Evolutionary conservation across 129 eudicot genomes (phyloP).

Genomic region (Artemisia annua): DNA sequence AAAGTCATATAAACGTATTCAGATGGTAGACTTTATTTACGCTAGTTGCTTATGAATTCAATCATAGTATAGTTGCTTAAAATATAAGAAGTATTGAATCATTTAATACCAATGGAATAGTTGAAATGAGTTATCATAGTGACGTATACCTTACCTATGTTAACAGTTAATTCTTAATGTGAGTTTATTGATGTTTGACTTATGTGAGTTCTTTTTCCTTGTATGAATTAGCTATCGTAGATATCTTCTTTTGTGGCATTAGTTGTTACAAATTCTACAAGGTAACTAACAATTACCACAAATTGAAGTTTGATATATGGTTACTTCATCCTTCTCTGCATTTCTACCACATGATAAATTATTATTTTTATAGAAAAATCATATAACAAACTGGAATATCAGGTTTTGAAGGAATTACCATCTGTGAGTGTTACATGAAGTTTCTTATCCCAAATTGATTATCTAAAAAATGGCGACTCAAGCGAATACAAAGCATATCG

Average conservation of each 20-base stretch:
- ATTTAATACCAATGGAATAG: too few relatives aligned
- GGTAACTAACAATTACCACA: background rate
- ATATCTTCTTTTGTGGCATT: slow-evolving; percentile 7
- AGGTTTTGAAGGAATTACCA: slow-evolving; percentile 26
- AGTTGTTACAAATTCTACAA: background rate
- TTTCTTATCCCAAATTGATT: slow-evolving; percentile 1
- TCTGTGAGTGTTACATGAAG: slow-evolving; percentile 11
- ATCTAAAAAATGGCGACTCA: slow-evolving; percentile 52
- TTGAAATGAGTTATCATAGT: too few relatives aligned
- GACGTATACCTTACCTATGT: background rate
- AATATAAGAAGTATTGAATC: too few relatives aligned
- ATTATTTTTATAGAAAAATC: background rate
- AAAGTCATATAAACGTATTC: too few relatives aligned
- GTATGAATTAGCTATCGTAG: slow-evolving; percentile 11
- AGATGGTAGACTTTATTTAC: too few relatives aligned
- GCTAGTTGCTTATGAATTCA: too few relatives aligned
- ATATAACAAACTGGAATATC: background rate
- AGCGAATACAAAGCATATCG: slow-evolving; percentile 70
- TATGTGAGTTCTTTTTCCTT: slow-evolving; percentile 6
- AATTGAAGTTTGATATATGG: background rate
- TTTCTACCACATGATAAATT: background rate
- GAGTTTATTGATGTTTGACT: slow-evolving; percentile 13
- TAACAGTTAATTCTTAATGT: slow-evolving; percentile 11
- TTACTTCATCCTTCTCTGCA: background rate
- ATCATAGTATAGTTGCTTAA: too few relatives aligned